Base-by-base conservation (phyloP, 2,329 filamentous ascomycete species). In the Lasiodiplodia theobromae region DNA sequence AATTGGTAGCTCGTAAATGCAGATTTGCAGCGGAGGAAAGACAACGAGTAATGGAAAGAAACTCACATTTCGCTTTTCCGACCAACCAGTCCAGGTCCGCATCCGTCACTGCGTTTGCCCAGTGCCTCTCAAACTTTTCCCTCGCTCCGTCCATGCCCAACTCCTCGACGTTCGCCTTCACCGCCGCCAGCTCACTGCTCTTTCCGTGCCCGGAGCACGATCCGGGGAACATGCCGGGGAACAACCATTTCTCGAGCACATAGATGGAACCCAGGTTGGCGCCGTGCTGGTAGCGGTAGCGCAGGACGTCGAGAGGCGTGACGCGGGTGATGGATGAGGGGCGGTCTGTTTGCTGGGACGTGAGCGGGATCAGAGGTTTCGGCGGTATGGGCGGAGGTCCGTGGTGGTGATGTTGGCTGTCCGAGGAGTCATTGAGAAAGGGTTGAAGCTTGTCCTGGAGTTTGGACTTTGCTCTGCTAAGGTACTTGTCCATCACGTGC, bases 241-340 rank as follows among this genome's bases (percentile, higher is more conserved):
- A 83, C 3, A 89, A 80, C 87, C 87, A 89, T 74, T 83, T 82
- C 73, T 89, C 88, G 4, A 88, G 82, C n/a, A 88, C 83, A 74
- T 88, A 89, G 56, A 88, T 81, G 11, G 84, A 84, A 51, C 87
- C 87, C 2, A 89, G 79, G 69, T 89, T 89, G 0, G 83, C 83
- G 8, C 86, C 87, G 73, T 88, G 85, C 69, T 89, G 86, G 71
- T 87, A 88, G 52, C 87, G 84, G 72, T 88, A 89, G 63, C 85
- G 81, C 34, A 85, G 75, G 23, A 87, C 78, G 64, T 80, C 83
- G 37, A 65, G 18, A 14, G 67, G 37, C 25, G 67, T 57, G 12
- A 38, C 47, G 14, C 58, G 67, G 3, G 25, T 37, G 25, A 65
- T 54, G 23, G 34, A 18, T 12, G 44, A 53, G 7, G 44, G 47